Evolutionary conservation across 176 grass and related monocot genomes (phyloP), one percentile per base, ranked within the genome.

Genomic region (Puccinellia tenuiflora): DNA sequence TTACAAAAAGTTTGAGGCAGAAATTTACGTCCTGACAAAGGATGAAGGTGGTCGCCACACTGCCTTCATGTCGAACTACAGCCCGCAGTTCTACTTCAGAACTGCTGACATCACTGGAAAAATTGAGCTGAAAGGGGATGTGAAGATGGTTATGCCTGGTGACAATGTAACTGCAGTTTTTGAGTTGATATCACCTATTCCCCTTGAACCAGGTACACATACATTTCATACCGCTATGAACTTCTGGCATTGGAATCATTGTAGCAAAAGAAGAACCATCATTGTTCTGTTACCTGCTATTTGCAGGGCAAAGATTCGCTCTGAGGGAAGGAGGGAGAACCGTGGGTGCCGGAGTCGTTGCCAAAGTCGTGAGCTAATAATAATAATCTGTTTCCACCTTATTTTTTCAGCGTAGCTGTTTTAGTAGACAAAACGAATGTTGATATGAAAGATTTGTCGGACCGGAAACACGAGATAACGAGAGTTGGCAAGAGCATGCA

Each of bases 31-130:
- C 21, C 83, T 94, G 6, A 99, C 93, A 29, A 99, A 96, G 83
- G 96, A 99, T 83, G 96, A 99, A 85, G 93, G 96, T 83, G 96
- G 96, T 53, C 89, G 96, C 61, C 93, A 96, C 80, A 99, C 96
- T 65, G 77, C 85, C 13, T 99, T 99, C 77, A 55, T 92, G 30
- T 89, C 91, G 31, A 96, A 99, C 61, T 99, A 99, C 87, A 93
- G 88, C 0, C 96, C 96, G 37, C 96, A 99, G 74, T 99, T 99
- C 91, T 96, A 92, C 93, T 87, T 96, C 80, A 90, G 96, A 16
- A 99, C 96, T 85, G 96, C 93, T 54, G 96, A 99, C 83, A 26
- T 99, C 80, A 96, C 93, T 22, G 96, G 96, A 30, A 99, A 89
- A 56, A 81, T 99, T 25, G 87, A 92, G 79, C 79, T 99, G 48